Evolutionary conservation across 805 yeast genomes (phyloP).

Genomic region (Debaryomyces maramus): DNA sequence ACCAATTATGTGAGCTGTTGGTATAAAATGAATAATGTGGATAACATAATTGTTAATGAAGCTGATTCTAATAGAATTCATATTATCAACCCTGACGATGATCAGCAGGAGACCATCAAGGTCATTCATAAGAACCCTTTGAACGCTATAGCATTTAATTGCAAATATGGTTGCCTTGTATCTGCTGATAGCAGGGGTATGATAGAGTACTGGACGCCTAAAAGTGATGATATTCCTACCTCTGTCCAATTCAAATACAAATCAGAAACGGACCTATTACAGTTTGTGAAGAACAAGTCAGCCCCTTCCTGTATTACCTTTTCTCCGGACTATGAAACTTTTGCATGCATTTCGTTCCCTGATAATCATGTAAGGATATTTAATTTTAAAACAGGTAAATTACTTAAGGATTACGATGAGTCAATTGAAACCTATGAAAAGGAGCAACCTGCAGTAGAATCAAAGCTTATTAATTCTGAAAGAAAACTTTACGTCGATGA

Average conservation of each 20-base stretch:
- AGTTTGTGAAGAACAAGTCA: conserved; percentile 30
- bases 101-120: conserved; percentile 6
- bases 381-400: conserved; percentile 33
- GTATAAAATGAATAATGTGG: conserved; percentile 10
- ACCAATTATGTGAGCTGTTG: conserved; percentile 12
- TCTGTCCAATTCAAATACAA: conserved; percentile 30
- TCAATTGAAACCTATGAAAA: conserved; percentile 6
- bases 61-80: conserved; percentile 9
- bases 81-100: conserved; percentile 14
- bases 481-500: conserved; percentile 1
- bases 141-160: conserved; percentile 11
- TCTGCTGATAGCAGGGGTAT: conserved; percentile 22
- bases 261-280: conserved; percentile 38
- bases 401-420: conserved; percentile 9
- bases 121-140: conserved; percentile 15
- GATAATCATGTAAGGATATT: conserved; percentile 33
- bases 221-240: conserved; percentile 8
- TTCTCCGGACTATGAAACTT: conserved; percentile 23
- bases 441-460: neutral
- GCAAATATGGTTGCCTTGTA: conserved; percentile 15
- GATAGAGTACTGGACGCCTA: conserved; percentile 22
- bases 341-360: conserved; percentile 30
- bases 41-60: conserved; percentile 13
- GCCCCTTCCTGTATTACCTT: conserved; percentile 18
- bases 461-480: conserved; percentile 1